Conservation (phyloP, 805 yeast genomes). For the Candida pseudofarinosa region DNA sequence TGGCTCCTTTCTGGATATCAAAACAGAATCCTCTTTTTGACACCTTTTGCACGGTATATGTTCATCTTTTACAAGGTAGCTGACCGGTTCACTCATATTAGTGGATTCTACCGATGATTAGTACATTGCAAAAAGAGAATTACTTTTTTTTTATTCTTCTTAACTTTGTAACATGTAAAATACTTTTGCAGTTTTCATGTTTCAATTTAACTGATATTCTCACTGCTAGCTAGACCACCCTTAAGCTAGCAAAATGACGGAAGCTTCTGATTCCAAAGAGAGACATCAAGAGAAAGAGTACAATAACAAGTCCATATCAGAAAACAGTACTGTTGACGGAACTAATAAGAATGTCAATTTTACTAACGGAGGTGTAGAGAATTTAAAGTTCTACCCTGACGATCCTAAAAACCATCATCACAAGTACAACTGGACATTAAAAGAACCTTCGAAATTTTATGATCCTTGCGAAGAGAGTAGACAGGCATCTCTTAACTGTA, state of each 20-base stretch:
- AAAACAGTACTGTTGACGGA: background rate
- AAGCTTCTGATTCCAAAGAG: background rate
- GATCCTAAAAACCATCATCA: conserved; percentile 72
- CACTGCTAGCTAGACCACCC: no score
- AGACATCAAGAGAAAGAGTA: background rate
- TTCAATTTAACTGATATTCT: no score
- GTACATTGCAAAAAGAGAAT: background rate
- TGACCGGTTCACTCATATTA: conserved; percentile 7
- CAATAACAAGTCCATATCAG: background rate
- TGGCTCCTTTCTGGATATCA: conserved; percentile 56
- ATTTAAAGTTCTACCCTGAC: conserved; percentile 78
- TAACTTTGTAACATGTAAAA: background rate
- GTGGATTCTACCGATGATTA: background rate
- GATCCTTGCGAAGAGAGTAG: conserved; percentile 93
- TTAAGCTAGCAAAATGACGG: background rate
- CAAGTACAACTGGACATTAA: conserved; percentile 63
- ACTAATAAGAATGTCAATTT: conserved; percentile 46
- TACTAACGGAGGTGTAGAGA: conserved; percentile 48
- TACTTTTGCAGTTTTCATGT: background rate
- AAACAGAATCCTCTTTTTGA: conserved; percentile 35
- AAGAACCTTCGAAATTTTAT: conserved; percentile 78
- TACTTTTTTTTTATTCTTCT: no score
- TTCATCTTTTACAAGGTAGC: conserved; percentile 5
- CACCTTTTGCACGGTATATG: conserved; percentile 47
- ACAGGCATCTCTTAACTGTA: conserved; percentile 79